Percentiles rank a stretch among this genome's conserved stretches.
These are phyloP conservation scores for Ajuga chamaepitys DNA, from an alignment of 257 asterid species.

Conservation along the genomic window DNA sequence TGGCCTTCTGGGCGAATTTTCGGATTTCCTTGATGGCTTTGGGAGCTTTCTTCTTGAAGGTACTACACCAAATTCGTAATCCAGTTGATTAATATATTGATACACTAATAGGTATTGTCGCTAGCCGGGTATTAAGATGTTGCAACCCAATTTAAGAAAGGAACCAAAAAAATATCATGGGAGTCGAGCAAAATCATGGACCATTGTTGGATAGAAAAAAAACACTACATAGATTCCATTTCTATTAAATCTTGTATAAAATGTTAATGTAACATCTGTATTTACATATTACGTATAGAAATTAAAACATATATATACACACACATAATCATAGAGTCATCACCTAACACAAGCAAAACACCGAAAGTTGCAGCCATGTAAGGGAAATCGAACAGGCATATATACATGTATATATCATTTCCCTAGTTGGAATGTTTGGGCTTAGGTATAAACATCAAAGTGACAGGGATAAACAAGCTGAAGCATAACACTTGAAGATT, in stretches of 20 bases:
- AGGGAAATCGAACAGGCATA: no score
- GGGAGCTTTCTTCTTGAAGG: conserved; percentile 53
- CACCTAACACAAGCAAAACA: no score
- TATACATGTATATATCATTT: no score
- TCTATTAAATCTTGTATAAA: no score
- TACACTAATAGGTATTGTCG: not conserved
- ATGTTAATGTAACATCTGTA: no score
- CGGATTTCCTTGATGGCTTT: conserved; percentile 45
- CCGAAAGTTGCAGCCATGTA: no score
- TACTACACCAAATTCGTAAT: conserved; percentile 20
- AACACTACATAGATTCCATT: not conserved
- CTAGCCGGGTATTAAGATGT: not conserved
- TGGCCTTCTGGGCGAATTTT: conserved; percentile 46
- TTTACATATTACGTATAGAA: no score
- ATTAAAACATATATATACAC: no score
- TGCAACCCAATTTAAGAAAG: not conserved
- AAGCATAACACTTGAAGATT: not conserved
- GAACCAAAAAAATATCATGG: no score
- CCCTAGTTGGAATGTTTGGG: no score
- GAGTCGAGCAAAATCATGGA: no score
- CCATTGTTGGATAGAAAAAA: not conserved
- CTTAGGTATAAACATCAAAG: no score
- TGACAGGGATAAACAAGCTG: not conserved
- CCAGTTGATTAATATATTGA: not conserved
- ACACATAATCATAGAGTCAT: not conserved